These are phyloP conservation scores for Erythrobasidium yunnanense DNA, from an alignment of 768 basidiomycete species.

Conservation along the genomic window DNA sequence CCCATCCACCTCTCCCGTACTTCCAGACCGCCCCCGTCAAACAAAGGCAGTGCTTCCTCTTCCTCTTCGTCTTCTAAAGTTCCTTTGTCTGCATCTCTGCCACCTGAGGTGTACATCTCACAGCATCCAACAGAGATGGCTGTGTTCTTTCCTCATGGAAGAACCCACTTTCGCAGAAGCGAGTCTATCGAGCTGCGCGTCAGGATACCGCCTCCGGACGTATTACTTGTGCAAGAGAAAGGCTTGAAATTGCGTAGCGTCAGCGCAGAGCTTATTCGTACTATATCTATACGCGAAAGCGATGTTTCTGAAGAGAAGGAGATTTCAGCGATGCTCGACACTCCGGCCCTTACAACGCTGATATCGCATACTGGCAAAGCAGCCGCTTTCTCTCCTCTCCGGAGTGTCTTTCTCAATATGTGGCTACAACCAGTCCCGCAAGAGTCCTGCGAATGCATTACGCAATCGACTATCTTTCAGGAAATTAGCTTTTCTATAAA, in stretches of 20 bases:
- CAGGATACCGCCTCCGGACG: conserved; percentile 63
- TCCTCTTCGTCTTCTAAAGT: too few relatives aligned
- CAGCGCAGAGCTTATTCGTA: conserved; percentile 64
- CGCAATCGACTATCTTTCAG: conserved; percentile 70
- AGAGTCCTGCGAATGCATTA: conserved; percentile 43
- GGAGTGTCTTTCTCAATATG: conserved; percentile 65
- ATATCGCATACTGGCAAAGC: conserved; percentile 81
- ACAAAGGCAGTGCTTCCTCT: conserved; percentile 52
- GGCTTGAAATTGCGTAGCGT: conserved; percentile 70
- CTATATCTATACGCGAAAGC: conserved; percentile 27
- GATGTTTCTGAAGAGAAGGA: not conserved
- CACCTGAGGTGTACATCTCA: conserved; percentile 58
- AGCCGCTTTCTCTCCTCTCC: conserved; percentile 72
- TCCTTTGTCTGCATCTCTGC: too few relatives aligned
- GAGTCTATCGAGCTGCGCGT: conserved; percentile 71
- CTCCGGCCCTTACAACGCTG: conserved; percentile 18
- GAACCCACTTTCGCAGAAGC: conserved; percentile 50
- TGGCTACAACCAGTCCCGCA: conserved; percentile 51
- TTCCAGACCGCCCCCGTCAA: conserved; percentile 28
- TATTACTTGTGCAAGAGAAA: conserved; percentile 56
- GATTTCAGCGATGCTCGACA: not conserved
- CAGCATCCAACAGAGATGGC: conserved; percentile 16
- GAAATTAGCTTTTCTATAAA: conserved; percentile 65
- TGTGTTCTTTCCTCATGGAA: conserved; percentile 17
- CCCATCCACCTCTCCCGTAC: conserved; percentile 33